Base-by-base conservation (phyloP, 202 grass and related monocot species). In the Zoysia matrella region DNA sequence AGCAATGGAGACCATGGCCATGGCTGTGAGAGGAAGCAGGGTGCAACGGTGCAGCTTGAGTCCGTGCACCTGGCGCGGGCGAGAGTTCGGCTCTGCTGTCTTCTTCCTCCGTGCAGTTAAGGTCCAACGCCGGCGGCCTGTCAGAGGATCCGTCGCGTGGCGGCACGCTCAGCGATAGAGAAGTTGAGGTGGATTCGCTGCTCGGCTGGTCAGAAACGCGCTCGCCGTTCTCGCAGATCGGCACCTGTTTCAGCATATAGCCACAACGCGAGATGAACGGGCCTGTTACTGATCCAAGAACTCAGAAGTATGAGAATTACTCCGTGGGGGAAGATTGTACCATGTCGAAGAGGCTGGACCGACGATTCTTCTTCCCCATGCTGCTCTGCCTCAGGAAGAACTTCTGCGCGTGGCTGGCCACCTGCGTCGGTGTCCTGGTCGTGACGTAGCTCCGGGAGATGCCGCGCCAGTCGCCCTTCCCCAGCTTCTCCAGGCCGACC, bases 401-500 rank as follows among this genome's bases (percentile, higher is more conserved):
- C 68, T 97, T 97, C 77, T 97, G 94, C 6, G 94, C 94, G 66
- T 97, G 94, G 82, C 94, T 97, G 45, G 94, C 94, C 4, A 97
- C 94, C 82, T 97, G 94, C 16, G 89, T 97, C 45, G 94, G 94
- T 7, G 94, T 97, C 47, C 94, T 83, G 47, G 86, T 94, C 12
- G 81, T 94, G 8, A 97, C 94, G 68, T 90, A 97, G 80, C 67
- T 94, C 73, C 90, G 65, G 42, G 94, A 94, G 78, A 97, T 97
- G 74, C 94, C 94, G 65, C 94, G 75, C 94, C 94, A 97, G 76
- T 97, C 94, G 67, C 94, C 94, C 78, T 97, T 97, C 22, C 94
- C 94, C 7, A 97, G 88, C 74, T 86, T 92, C 63, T 94, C 90
- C 3, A 97, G 90, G 41, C 94, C 94, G 70, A 79, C 61, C 0